Conservation (phyloP, 1,284 basidiomycete species). For the Ceratobasidium sp. region DNA sequence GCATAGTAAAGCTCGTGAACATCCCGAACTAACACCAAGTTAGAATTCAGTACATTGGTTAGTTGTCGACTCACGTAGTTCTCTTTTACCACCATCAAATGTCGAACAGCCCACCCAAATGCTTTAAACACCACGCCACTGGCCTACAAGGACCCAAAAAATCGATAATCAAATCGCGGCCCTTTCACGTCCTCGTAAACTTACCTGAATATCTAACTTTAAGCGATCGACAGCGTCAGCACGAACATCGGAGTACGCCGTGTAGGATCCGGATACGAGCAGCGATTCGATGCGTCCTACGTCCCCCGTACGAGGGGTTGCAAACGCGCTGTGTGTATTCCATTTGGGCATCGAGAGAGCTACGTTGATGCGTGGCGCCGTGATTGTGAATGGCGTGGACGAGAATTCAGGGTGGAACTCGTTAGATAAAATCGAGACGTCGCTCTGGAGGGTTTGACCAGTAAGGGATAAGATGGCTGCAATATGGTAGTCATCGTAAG, state of each 20-base stretch:
- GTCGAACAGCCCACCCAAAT: slow-evolving; percentile 87
- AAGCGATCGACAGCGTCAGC: slow-evolving; percentile 83
- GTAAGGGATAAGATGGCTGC: slow-evolving; percentile 78
- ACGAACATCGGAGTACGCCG: slow-evolving; percentile 74
- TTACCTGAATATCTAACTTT: slow-evolving; percentile 74
- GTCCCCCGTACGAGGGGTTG: slow-evolving; percentile 60
- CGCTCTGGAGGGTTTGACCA: slow-evolving; percentile 69
- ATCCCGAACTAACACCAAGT: slow-evolving; percentile 68
- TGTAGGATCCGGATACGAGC: slow-evolving; percentile 76
- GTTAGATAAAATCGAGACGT: slow-evolving; percentile 73
- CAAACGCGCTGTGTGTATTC: slow-evolving; percentile 86
- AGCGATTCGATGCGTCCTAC: slow-evolving; percentile 73
- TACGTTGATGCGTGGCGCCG: slow-evolving; percentile 69
- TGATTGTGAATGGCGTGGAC: slow-evolving; percentile 73
- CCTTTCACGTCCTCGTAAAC: slow-evolving; percentile 50
- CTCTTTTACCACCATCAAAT: slow-evolving; percentile 87
- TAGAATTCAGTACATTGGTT: neutral
- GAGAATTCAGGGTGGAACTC: slow-evolving; percentile 80
- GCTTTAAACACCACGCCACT: slow-evolving; percentile 73
- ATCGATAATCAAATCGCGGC: slow-evolving; percentile 18
- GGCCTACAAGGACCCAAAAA: slow-evolving; percentile 52
- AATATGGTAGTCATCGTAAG: slow-evolving; percentile 2
- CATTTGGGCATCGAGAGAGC: slow-evolving; percentile 82
- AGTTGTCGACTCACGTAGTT: slow-evolving; percentile 69
- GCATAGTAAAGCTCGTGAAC: slow-evolving; percentile 90